Conservation (phyloP, 148 eudicot genomes). For the Dianthus caryophyllus region DNA sequence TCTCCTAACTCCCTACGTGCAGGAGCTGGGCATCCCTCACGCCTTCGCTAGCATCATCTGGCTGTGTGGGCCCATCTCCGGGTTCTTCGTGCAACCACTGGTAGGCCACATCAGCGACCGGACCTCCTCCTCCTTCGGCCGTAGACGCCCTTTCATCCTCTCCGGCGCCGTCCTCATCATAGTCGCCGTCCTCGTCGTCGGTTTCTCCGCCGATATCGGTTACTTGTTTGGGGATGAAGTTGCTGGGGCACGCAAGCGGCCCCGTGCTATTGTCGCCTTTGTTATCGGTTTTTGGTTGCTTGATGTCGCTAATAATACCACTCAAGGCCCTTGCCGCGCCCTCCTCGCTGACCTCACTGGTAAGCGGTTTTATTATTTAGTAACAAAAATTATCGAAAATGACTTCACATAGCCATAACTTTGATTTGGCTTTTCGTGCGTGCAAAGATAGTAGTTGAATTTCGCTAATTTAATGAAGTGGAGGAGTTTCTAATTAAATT, state of each 20-base stretch:
- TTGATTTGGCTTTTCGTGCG: too few relatives aligned
- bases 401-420: too few relatives aligned
- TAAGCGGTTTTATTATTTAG: too few relatives aligned
- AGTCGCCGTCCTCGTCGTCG: constrained; percentile 53
- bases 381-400: neutral
- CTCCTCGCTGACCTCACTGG: constrained; percentile 64
- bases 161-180: constrained; percentile 47
- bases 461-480: too few relatives aligned
- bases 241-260: constrained; percentile 21
- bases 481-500: too few relatives aligned
- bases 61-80: constrained; percentile 93
- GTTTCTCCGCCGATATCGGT: constrained; percentile 81
- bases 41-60: constrained; percentile 84
- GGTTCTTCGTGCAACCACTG: constrained; percentile 81
- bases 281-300: constrained; percentile 66
- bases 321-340: constrained; percentile 76
- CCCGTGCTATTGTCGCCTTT: constrained; percentile 50
- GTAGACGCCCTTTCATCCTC: constrained; percentile 74
- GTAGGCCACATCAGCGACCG: constrained; percentile 84
- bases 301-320: constrained; percentile 72
- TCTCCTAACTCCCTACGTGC: constrained; percentile 79
- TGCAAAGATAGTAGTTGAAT: too few relatives aligned
- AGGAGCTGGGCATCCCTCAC: constrained; percentile 94
- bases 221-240: constrained; percentile 37
- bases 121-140: constrained; percentile 52